Evolutionary conservation across 1,139 yeast genomes (phyloP).

Genomic region (Diutina sp.): DNA sequence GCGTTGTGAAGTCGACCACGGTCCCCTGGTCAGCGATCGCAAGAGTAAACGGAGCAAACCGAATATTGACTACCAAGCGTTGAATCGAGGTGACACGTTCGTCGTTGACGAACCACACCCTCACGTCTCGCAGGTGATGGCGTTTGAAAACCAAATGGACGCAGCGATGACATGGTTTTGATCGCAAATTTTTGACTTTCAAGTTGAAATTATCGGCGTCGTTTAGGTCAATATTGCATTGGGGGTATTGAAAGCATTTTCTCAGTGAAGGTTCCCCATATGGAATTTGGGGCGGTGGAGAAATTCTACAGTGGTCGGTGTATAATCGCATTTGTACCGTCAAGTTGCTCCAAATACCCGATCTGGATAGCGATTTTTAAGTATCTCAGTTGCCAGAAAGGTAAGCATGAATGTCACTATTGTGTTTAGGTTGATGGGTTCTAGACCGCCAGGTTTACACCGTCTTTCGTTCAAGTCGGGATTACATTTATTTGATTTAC

Average conservation of each 20-base stretch:
- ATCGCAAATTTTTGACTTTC: conserved; percentile 6
- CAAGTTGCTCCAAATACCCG: conserved; percentile 67
- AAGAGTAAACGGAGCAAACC: conserved; percentile 41
- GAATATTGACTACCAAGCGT: conserved; percentile 64
- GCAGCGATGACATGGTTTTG: conserved; percentile 4
- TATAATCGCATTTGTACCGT: conserved; percentile 68
- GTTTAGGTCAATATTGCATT: conserved; percentile 44
- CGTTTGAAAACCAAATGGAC: conserved; percentile 9
- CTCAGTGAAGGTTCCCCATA: conserved; percentile 55
- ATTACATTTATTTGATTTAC: too few species aligned
- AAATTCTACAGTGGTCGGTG: conserved; percentile 43
- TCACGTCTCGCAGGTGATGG: conserved; percentile 32
- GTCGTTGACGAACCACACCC: conserved; percentile 53
- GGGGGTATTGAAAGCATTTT: conserved; percentile 84
- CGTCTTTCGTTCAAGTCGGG: too few species aligned
- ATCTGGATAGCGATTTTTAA: too few species aligned
- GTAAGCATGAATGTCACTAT: too few species aligned
- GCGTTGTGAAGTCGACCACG: conserved; percentile 29
- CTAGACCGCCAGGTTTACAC: too few species aligned
- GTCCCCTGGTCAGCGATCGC: conserved; percentile 42
- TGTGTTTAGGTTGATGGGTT: too few species aligned
- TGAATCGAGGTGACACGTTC: conserved; percentile 59
- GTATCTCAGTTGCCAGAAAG: too few species aligned
- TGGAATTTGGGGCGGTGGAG: conserved; percentile 74
- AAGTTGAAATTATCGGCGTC: conserved; percentile 28